Conservation (phyloP, 1,284 basidiomycete genomes). For the Tilletia caries region DNA sequence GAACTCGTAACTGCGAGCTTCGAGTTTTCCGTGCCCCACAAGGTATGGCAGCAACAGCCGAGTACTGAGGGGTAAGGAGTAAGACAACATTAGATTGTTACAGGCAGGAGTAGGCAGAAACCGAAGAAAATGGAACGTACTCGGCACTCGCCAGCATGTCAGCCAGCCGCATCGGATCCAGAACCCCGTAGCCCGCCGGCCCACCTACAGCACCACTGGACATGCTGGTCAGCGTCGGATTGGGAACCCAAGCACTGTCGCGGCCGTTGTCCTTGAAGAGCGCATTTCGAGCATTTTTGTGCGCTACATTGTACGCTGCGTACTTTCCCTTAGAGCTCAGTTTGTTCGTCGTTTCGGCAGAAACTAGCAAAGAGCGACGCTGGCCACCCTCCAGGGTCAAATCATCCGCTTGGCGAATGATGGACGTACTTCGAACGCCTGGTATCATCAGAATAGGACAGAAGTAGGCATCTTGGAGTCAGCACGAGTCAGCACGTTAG, state of each 20-base stretch:
- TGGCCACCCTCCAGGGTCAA: neutral
- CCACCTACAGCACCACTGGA: neutral
- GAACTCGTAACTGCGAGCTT: neutral
- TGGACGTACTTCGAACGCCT: neutral
- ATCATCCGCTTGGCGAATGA: neutral
- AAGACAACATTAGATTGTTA: too few relatives aligned
- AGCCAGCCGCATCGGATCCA: neutral
- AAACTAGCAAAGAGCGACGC: neutral
- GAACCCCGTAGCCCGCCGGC: neutral
- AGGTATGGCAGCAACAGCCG: constrained; percentile 2
- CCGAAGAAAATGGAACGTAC: neutral
- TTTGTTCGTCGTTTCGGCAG: neutral
- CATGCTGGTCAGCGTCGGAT: constrained; percentile 2
- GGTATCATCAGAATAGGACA: neutral
- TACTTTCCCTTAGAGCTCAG: neutral
- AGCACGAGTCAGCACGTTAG: too few relatives aligned
- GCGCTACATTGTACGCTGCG: neutral
- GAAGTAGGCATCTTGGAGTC: too few relatives aligned
- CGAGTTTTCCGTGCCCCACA: neutral
- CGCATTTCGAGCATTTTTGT: constrained; percentile 6
- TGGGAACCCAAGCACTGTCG: neutral
- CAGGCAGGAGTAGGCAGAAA: too few relatives aligned
- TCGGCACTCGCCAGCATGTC: neutral
- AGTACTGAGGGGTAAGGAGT: neutral
- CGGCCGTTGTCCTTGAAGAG: constrained; percentile 2